A percentile compares a stretch with the other conserved stretches of the same genome.
These are phyloP conservation scores for Rhododendron kiyosumense DNA, from an alignment of 148 eudicot species.

Conservation along the genomic window DNA sequence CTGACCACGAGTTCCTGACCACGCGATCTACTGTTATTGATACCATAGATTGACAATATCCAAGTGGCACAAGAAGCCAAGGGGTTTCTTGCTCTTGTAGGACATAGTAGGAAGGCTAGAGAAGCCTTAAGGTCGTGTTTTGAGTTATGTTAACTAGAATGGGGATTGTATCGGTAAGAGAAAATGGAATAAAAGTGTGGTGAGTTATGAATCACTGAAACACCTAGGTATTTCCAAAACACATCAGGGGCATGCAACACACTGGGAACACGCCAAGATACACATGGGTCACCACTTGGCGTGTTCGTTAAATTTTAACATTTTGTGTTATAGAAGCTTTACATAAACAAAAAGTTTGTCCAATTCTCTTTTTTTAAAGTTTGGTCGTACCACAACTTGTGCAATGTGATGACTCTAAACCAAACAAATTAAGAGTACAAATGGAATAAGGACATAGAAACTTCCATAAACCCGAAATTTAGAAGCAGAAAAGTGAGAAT, in stretches of 20 bases:
- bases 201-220: not conserved
- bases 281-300: not conserved
- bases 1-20: not conserved
- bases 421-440: not conserved
- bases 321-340: too few relatives aligned
- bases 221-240: not conserved
- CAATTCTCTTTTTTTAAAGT: not conserved
- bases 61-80: not conserved
- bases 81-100: not conserved
- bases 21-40: not conserved
- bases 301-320: not conserved
- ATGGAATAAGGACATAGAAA: not conserved
- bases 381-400: not conserved
- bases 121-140: not conserved
- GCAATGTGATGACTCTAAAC: not conserved
- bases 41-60: not conserved
- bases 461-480: not conserved
- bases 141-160: not conserved
- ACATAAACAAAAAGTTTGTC: too few relatives aligned
- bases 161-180: not conserved
- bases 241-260: not conserved
- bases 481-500: not conserved
- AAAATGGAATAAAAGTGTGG: not conserved
- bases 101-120: not conserved
- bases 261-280: not conserved